Conservation (phyloP, 306 rosid species). For the Vachellia pachyceras region DNA sequence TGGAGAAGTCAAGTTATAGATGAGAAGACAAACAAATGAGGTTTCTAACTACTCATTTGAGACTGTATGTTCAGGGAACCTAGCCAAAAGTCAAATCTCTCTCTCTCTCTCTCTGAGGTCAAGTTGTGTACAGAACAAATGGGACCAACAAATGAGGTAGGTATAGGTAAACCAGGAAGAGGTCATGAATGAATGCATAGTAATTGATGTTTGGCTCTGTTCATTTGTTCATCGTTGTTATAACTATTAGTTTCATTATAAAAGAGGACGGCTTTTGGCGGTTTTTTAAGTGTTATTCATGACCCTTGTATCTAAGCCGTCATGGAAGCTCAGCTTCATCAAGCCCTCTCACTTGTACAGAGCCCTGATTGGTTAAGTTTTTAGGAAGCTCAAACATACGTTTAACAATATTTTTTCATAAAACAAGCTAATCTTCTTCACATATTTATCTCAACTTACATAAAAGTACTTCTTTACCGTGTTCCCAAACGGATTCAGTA, state of each 20-base stretch:
- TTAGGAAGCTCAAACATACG: too few species aligned
- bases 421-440: too few species aligned
- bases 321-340: conserved; percentile 3
- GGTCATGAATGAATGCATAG: not conserved
- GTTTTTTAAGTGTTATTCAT: conserved; percentile 20
- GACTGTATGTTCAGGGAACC: not conserved
- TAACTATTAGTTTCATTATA: too few species aligned
- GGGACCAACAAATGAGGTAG: not conserved
- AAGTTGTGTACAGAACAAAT: conserved; percentile 3
- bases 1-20: not conserved
- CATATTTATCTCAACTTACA: too few species aligned
- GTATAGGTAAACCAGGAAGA: not conserved
- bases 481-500: too few species aligned
- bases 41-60: not conserved
- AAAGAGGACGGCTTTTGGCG: conserved; percentile 9
- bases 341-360: not conserved
- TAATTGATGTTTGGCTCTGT: not conserved
- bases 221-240: not conserved
- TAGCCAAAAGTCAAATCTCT: not conserved
- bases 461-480: too few species aligned
- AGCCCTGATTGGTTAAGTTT: too few species aligned
- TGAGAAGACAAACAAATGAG: not conserved
- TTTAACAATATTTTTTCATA: too few species aligned
- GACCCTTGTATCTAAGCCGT: conserved; percentile 22
- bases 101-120: too few species aligned